Evolutionary conservation across 306 rosid species (phyloP).

Genomic region (Coriaria nepalensis): DNA sequence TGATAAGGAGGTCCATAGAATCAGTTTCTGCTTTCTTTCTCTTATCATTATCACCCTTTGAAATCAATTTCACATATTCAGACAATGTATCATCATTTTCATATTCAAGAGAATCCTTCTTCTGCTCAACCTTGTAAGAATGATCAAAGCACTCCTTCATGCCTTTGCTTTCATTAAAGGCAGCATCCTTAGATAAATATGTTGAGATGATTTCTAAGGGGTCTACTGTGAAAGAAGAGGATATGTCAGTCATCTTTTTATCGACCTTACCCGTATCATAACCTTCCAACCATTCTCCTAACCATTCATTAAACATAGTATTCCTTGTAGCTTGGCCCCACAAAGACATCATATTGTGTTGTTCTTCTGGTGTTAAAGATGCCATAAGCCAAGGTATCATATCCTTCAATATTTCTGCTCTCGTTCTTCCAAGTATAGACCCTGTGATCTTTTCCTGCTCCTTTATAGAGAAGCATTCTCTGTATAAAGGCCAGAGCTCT

Average conservation of each 20-base stretch:
- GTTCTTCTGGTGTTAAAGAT: slow-evolving; percentile 68
- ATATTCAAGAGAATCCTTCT: slow-evolving; percentile 20
- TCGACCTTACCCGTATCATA: slow-evolving; percentile 34
- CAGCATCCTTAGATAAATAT: slow-evolving; percentile 46
- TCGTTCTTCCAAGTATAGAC: slow-evolving; percentile 78
- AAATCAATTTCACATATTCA: slow-evolving; percentile 12
- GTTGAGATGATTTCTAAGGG: slow-evolving; percentile 57
- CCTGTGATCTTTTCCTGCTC: slow-evolving; percentile 75
- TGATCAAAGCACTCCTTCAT: no score
- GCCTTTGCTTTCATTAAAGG: no score
- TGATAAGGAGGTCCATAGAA: slow-evolving; percentile 10
- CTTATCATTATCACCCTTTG: slow-evolving; percentile 20
- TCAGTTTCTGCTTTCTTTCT: slow-evolving; percentile 15
- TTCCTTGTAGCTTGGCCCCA: slow-evolving; percentile 69
- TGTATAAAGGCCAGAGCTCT: slow-evolving; percentile 70
- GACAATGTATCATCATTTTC: slow-evolving; percentile 18
- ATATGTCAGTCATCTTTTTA: slow-evolving; percentile 26
- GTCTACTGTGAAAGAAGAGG: slow-evolving; percentile 34
- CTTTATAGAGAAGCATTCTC: slow-evolving; percentile 49
- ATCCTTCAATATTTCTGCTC: slow-evolving; percentile 64
- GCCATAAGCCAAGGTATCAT: slow-evolving; percentile 92
- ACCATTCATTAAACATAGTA: slow-evolving; percentile 90
- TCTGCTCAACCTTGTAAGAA: slow-evolving; percentile 8
- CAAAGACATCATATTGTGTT: slow-evolving; percentile 53
- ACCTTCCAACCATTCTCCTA: slow-evolving; percentile 86